Base-by-base conservation (phyloP, 139 green algal genomes). In the Edaphochlamys debaryana region DNA sequence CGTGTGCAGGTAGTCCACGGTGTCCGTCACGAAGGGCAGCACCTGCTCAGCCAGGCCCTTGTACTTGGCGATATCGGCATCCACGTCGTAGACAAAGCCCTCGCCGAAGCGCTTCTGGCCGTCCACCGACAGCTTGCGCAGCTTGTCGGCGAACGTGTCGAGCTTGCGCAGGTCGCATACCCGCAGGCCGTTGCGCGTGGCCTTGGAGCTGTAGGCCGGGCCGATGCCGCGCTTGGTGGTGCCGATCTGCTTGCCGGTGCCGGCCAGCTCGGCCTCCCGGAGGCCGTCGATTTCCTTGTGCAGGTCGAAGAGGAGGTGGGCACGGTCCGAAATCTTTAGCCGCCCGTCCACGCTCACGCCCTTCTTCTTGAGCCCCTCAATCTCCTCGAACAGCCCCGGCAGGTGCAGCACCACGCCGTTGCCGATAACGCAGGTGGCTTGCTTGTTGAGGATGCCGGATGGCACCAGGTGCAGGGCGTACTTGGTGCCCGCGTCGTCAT, bases 161-260 rank as follows among this genome's bases (percentile, higher is more conserved):
- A 85, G 79, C 69, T 95, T 80, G 6, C 50, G 63, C 69, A 99
- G 90, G 88, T 99, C 98, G 45, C 93, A 93, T 40, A 99, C 95
- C 15, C 98, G 92, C 56, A 99, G 38, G 29, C 98, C 98, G 85
- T 98, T 99, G 76, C 98, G 93, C 1, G 92, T 98, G 75, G 95
- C 94, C 86, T 99, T 99, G 80, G 89, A 95, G 62, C 96, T 90
- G 88, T 99, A 99, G 20, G 95, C 96, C 23, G 97, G 98, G 36
- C 98, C 98, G 85, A 99, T 99, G 86, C 98, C 98, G 63, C 98
- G 93, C 89, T 98, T 98, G 38, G 98, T 99, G 54, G 98, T 99
- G 69, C 98, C 97, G 50, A 99, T 99, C 87, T 96, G 95, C 79
- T 82, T 86, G 64, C 80, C 80, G 41, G 15, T 56, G 48, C 92